These are phyloP conservation scores for Cicer bijugum DNA, from an alignment of 306 rosid genomes.

Conservation along the genomic window DNA sequence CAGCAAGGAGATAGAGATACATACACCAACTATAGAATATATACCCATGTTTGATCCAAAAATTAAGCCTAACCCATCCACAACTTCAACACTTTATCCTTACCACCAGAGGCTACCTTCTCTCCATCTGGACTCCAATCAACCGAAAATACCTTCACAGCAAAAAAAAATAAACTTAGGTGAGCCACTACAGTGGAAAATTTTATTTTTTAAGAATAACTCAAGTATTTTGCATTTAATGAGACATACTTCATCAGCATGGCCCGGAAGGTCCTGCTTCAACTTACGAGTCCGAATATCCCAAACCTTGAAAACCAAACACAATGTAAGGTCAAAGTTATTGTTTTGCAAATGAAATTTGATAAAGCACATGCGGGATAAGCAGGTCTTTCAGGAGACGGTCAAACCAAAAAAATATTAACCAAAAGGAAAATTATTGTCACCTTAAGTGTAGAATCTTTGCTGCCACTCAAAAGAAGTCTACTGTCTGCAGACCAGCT, in stretches of 20 bases:
- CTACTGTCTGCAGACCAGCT: slow-evolving; percentile 99
- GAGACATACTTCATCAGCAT: slow-evolving; percentile 79
- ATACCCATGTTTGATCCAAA: slow-evolving; percentile 8
- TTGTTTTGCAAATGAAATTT: slow-evolving; percentile 24
- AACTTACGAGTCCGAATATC: slow-evolving; percentile 77
- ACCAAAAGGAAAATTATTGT: slow-evolving; percentile 3
- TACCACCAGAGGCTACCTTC: slow-evolving; percentile 98
- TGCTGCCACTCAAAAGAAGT: slow-evolving; percentile 90
- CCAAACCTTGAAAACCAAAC: slow-evolving; percentile 71
- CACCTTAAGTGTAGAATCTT: slow-evolving; percentile 95
- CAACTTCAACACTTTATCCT: slow-evolving; percentile 88
- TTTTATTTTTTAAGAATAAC: neutral
- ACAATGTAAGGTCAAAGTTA: slow-evolving; percentile 20
- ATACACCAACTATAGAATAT: neutral
- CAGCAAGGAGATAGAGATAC: neutral
- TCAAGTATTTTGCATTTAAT: slow-evolving; percentile 11
- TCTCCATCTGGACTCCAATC: slow-evolving; percentile 99
- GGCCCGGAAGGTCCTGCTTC: slow-evolving; percentile 98
- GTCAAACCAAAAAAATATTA: slow-evolving; percentile 13
- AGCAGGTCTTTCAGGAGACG: too few species aligned
- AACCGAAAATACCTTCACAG: slow-evolving; percentile 77
- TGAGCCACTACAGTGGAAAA: slow-evolving; percentile 17
- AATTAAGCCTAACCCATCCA: slow-evolving; percentile 79
- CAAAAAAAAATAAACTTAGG: slow-evolving; percentile 23
- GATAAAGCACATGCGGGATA: too few species aligned